Conservation (phyloP, 805 yeast genomes). For the Schwanniomyces pseudopolymorphus region DNA sequence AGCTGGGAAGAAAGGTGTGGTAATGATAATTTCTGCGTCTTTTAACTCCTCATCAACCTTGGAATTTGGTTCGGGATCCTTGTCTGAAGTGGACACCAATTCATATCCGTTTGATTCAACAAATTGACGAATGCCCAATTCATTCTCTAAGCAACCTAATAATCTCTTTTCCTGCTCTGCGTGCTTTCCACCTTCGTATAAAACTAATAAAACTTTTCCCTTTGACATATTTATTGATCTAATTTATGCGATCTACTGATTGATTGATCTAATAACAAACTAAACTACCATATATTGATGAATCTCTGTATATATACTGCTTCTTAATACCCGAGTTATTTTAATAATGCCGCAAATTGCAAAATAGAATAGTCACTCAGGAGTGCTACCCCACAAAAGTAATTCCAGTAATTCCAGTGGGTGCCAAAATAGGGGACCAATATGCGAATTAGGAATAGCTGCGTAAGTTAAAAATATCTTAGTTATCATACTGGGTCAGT, state of each 20-base stretch:
- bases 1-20: constrained; percentile 84
- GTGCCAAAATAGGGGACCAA: no score
- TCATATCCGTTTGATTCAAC: constrained; percentile 67
- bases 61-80: constrained; percentile 59
- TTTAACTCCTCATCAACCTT: constrained; percentile 62
- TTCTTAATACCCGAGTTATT: not conserved
- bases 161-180: constrained; percentile 61
- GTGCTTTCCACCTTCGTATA: constrained; percentile 58
- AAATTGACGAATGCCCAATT: constrained; percentile 66
- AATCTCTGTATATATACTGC: not conserved
- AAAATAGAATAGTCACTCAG: not conserved
- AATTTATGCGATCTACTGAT: not conserved
- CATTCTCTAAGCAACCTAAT: constrained; percentile 73
- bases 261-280: not conserved
- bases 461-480: no score
- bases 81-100: constrained; percentile 62
- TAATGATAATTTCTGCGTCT: constrained; percentile 74
- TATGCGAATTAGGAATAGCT: no score
- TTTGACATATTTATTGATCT: constrained; percentile 15
- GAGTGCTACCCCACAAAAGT: not conserved
- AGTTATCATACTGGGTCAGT: no score
- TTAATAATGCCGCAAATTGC: constrained; percentile 1
- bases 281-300: not conserved
- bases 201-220: constrained; percentile 51
- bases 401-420: no score